Evolutionary conservation across 805 yeast species (phyloP).

Genomic region (Lipomyces mesembrius): DNA sequence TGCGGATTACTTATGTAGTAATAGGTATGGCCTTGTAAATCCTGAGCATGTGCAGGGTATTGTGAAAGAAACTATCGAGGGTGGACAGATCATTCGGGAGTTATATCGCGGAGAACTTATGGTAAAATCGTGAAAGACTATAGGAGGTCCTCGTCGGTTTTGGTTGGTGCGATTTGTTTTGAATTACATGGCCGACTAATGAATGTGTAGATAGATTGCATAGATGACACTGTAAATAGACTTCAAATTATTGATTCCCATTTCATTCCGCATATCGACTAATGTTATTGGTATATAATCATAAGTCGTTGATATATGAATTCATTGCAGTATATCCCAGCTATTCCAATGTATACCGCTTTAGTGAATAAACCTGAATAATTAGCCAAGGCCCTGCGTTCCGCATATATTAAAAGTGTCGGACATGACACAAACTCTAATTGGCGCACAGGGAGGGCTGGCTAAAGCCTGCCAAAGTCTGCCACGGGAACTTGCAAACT

Average conservation of each 20-base stretch:
- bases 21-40: constrained; percentile 80
- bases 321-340: background rate
- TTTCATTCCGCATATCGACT: background rate
- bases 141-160: background rate
- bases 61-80: constrained; percentile 57
- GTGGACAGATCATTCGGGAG: constrained; percentile 58
- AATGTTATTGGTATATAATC: background rate
- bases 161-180: background rate
- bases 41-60: constrained; percentile 72
- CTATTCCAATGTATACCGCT: too few relatives aligned
- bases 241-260: background rate
- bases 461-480: too few relatives aligned
- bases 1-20: constrained; percentile 12
- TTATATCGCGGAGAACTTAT: constrained; percentile 48
- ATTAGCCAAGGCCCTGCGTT: too few relatives aligned
- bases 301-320: background rate
- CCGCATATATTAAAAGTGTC: too few relatives aligned
- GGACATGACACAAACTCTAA: too few relatives aligned
- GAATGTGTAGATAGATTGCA: background rate
- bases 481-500: too few relatives aligned
- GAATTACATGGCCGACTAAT: background rate
- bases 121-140: background rate
- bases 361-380: too few relatives aligned
- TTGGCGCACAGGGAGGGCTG: too few relatives aligned
- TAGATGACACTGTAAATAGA: background rate